phyloP scores from a whole-genome alignment of 257 asterid species.

The Osmanthus fragrans region DNA sequence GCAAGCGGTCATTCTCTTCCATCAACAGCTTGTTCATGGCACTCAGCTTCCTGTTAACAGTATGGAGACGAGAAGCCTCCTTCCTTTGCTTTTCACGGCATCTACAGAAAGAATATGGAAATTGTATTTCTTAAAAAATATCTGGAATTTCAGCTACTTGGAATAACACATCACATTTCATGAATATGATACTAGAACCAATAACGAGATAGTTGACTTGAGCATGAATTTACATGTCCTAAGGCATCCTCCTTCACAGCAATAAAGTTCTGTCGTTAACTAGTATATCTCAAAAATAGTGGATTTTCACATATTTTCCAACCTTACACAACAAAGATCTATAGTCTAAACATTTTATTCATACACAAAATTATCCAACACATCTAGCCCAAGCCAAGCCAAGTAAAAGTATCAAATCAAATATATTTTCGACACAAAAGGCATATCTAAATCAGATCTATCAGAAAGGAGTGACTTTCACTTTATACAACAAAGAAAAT shows the following conservation, averaged over 20 bases:
- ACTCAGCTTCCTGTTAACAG: constrained; percentile 78
- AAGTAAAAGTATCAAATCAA: neutral
- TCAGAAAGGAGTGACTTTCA: neutral
- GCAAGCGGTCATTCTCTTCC: constrained; percentile 97
- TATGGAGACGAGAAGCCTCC: constrained; percentile 81
- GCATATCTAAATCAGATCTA: neutral
- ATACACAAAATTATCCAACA: neutral
- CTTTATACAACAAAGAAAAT: neutral
- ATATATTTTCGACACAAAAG: neutral
- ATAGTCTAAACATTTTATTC: neutral
- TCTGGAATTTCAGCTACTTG: neutral
- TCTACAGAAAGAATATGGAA: constrained; percentile 31
- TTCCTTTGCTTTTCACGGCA: constrained; percentile 96
- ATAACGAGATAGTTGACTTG: neutral
- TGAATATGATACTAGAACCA: neutral
- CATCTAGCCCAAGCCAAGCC: neutral
- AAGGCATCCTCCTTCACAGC: neutral
- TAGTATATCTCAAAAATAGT: neutral
- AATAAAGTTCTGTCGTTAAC: neutral
- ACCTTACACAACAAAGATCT: neutral
- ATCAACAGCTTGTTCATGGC: constrained; percentile 93
- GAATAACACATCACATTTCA: neutral
- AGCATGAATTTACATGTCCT: neutral
- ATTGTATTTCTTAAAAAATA: neutral
- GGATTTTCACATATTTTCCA: neutral